phyloP scores from a whole-genome alignment of 352 stramenopile genomes.

The Blastocystis sp. region DNA sequence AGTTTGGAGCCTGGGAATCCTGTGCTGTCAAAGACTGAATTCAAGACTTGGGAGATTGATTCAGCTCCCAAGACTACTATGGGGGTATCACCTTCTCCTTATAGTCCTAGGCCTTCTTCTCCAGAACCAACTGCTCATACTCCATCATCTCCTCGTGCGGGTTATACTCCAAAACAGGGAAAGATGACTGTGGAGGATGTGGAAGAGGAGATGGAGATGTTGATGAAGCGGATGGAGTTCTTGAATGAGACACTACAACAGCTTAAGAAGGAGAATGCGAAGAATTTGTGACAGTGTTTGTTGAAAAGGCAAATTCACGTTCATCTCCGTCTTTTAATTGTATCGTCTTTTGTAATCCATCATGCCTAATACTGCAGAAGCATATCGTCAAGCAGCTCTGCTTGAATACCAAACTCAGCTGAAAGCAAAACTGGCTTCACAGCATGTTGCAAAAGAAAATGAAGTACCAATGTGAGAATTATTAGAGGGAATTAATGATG shows the following conservation, averaged over 20 bases:
- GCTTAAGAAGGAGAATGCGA: slow-evolving; percentile 62
- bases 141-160: background rate
- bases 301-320: background rate
- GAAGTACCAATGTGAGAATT: slow-evolving; percentile 43
- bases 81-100: background rate
- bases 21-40: background rate
- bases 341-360: slow-evolving; percentile 27
- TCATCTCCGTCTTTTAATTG: background rate
- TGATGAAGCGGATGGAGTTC: slow-evolving; percentile 52
- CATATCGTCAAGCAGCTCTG: slow-evolving; percentile 40
- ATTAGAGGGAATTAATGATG: background rate
- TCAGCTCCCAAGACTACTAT: background rate
- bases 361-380: slow-evolving; percentile 66
- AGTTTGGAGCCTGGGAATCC: slow-evolving; percentile 31
- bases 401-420: slow-evolving; percentile 50
- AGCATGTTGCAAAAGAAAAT: slow-evolving; percentile 46
- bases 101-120: background rate
- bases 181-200: slow-evolving; percentile 56
- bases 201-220: slow-evolving; percentile 46
- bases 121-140: background rate
- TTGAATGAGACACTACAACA: slow-evolving; percentile 29
- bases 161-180: slow-evolving; percentile 34
- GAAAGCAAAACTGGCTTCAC: slow-evolving; percentile 43
- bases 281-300: slow-evolving; percentile 36
- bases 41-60: background rate